phyloP scores from a whole-genome alignment of 2,329 filamentous ascomycete species.

The Stagonosporopsis rhizophila region DNA sequence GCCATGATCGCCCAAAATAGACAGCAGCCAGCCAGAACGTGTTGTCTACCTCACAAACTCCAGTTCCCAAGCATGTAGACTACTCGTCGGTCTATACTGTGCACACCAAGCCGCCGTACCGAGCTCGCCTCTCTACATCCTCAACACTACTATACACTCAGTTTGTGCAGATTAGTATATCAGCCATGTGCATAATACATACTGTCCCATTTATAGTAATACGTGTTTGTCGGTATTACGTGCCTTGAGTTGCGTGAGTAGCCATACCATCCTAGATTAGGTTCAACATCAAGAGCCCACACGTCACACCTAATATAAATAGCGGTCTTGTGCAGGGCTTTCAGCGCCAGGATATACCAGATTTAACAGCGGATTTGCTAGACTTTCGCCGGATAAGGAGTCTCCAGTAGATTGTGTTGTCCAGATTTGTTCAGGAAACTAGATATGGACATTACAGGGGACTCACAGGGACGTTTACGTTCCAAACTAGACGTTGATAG shows the following conservation, averaged over 20 bases:
- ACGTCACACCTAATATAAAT: slow-evolving; percentile 16
- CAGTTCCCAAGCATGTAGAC: slow-evolving; percentile 21
- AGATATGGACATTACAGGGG: slow-evolving; percentile 8
- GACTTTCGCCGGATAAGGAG: slow-evolving; percentile 11
- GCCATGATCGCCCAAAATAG: slow-evolving; percentile 2
- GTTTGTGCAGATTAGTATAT: slow-evolving; percentile 12
- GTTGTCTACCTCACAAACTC: slow-evolving; percentile 9
- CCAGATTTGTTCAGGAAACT: slow-evolving; percentile 15
- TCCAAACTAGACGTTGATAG: slow-evolving; percentile 10
- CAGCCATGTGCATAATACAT: slow-evolving; percentile 9
- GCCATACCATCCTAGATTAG: too few species aligned
- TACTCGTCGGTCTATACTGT: slow-evolving; percentile 16
- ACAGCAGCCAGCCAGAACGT: slow-evolving; percentile 5
- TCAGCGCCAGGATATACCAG: slow-evolving; percentile 15
- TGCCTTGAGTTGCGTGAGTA: slow-evolving; percentile 13
- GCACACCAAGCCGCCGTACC: slow-evolving; percentile 20
- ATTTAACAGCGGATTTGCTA: slow-evolving; percentile 16
- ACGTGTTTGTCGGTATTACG: slow-evolving; percentile 16
- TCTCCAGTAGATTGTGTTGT: slow-evolving; percentile 17
- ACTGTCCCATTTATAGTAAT: slow-evolving; percentile 18
- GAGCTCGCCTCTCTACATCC: slow-evolving; percentile 22
- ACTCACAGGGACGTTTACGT: slow-evolving; percentile 16
- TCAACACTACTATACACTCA: slow-evolving; percentile 18
- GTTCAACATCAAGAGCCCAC: slow-evolving; percentile 15
- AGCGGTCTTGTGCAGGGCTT: slow-evolving; percentile 19